These are phyloP conservation scores for Fraxinus albicans DNA, from an alignment of 305 asterid species.

Conservation along the genomic window DNA sequence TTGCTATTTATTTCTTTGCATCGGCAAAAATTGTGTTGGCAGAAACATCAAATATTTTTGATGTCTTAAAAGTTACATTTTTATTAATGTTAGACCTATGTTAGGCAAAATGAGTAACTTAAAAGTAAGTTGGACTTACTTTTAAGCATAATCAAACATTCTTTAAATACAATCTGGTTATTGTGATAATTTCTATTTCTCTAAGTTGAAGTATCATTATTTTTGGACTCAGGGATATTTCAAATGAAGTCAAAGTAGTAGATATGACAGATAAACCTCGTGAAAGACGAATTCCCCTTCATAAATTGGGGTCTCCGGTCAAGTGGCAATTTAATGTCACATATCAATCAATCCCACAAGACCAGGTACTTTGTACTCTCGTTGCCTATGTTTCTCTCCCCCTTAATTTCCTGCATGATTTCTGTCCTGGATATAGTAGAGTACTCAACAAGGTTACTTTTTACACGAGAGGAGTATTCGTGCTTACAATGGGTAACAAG, in stretches of 20 bases:
- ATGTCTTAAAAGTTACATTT: not conserved
- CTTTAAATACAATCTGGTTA: not conserved
- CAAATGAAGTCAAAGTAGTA: constrained; percentile 26
- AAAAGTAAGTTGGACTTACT: not conserved
- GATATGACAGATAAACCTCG: constrained; percentile 17
- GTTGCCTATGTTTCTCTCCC: not conserved
- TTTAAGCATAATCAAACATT: not conserved
- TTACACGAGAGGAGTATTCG: not conserved
- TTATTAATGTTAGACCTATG: not conserved
- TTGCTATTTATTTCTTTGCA: not conserved
- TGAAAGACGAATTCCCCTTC: constrained; percentile 8
- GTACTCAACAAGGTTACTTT: not conserved
- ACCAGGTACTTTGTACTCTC: not conserved
- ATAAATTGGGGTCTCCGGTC: not conserved
- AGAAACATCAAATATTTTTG: not conserved
- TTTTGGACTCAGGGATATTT: constrained; percentile 30
- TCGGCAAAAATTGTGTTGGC: not conserved
- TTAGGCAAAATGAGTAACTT: not conserved
- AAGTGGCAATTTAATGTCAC: not conserved
- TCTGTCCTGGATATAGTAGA: constrained; percentile 6
- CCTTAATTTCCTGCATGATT: not conserved
- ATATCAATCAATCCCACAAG: not conserved
- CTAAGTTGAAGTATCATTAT: not conserved
- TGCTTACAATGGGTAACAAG: not conserved
- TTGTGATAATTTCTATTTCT: not conserved